phyloP scores from a whole-genome alignment of 768 basidiomycete genomes.

The Paxillus ammoniavirescens region DNA sequence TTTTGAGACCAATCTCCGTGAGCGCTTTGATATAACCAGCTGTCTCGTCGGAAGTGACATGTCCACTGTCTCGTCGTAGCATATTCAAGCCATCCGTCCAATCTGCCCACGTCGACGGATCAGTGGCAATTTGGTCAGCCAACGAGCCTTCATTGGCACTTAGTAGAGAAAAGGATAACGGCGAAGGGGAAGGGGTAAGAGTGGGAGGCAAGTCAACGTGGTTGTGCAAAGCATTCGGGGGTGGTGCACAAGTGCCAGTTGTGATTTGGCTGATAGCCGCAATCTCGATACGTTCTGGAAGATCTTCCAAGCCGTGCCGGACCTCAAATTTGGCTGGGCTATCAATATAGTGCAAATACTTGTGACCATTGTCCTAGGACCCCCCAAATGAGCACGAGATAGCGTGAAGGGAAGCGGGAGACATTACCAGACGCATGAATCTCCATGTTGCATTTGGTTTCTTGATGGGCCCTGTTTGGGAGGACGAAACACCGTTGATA shows the following conservation, averaged over 20 bases:
- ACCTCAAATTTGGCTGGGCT: conserved; percentile 77
- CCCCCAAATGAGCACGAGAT: background rate
- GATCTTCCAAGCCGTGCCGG: conserved; percentile 79
- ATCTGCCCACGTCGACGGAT: conserved; percentile 82
- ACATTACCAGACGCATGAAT: conserved; percentile 77
- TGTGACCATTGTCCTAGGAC: conserved; percentile 70
- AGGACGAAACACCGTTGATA: conserved; percentile 66
- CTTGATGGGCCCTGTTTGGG: conserved; percentile 42
- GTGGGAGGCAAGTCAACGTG: conserved; percentile 57
- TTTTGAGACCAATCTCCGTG: conserved; percentile 90
- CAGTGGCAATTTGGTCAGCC: conserved; percentile 76
- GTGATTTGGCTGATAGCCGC: conserved; percentile 77
- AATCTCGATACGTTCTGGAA: conserved; percentile 84
- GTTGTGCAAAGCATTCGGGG: conserved; percentile 62
- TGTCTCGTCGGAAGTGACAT: conserved; percentile 82
- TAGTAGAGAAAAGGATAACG: conserved; percentile 75
- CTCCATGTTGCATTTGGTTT: conserved; percentile 73
- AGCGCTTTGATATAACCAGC: conserved; percentile 82
- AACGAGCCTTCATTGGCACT: conserved; percentile 68
- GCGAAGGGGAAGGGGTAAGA: conserved; percentile 60
- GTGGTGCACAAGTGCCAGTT: conserved; percentile 69
- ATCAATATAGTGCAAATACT: conserved; percentile 85
- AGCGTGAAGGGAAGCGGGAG: background rate
- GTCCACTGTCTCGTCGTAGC: conserved; percentile 77
- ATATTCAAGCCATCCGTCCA: conserved; percentile 94